These are phyloP conservation scores for Solanum tarapatanum DNA, from an alignment of 257 asterid species.

Conservation along the genomic window DNA sequence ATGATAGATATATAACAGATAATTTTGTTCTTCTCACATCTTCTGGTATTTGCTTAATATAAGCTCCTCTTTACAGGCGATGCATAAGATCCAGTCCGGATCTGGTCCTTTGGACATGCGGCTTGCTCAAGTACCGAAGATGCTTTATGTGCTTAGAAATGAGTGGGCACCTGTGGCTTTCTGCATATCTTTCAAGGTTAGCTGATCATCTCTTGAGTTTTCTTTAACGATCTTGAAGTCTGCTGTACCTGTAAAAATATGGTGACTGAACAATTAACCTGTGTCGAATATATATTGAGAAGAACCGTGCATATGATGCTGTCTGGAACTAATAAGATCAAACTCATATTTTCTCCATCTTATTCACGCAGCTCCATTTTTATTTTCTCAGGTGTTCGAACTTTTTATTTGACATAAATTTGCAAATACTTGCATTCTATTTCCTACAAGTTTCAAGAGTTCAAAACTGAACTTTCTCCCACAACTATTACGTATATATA, in stretches of 20 bases:
- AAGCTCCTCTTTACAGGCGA: constrained; percentile 25
- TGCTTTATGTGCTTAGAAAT: constrained; percentile 74
- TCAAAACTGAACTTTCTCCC: not conserved
- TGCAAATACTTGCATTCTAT: not conserved
- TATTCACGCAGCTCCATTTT: not conserved
- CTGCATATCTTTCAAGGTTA: constrained; percentile 91
- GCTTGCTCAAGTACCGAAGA: constrained; percentile 86
- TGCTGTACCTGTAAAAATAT: not conserved
- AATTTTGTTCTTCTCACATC: not conserved
- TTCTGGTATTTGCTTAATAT: not conserved
- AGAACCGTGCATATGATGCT: not conserved
- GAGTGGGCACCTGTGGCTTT: constrained; percentile 92
- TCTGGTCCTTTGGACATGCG: constrained; percentile 93
- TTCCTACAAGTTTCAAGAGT: not conserved
- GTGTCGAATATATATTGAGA: not conserved
- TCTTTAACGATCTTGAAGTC: not conserved
- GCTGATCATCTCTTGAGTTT: not conserved
- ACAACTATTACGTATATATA: not conserved
- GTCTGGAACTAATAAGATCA: not conserved
- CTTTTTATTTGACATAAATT: not conserved
- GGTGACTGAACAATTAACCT: not conserved
- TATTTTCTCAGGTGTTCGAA: not conserved
- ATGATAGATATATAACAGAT: not conserved
- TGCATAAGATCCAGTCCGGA: constrained; percentile 81
- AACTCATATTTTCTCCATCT: not conserved